phyloP scores from a whole-genome alignment of 2,329 filamentous ascomycete genomes.

The Colletotrichum lentis region DNA sequence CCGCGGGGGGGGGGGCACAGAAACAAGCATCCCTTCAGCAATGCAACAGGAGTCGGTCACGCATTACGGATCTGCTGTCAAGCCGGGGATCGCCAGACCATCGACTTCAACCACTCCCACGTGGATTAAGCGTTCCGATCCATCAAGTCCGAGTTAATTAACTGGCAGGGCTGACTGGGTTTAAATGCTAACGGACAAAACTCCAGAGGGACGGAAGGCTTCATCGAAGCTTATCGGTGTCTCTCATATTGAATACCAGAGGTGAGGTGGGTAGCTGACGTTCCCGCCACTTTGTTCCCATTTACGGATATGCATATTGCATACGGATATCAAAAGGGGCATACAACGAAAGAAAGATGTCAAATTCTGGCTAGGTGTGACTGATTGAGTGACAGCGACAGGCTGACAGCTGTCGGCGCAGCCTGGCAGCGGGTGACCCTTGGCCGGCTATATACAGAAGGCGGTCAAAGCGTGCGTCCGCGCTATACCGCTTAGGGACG shows the following conservation, averaged over 20 bases:
- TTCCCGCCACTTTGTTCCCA: too few relatives aligned
- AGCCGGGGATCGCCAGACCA: slow-evolving; percentile 13
- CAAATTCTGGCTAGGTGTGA: too few relatives aligned
- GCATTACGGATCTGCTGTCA: slow-evolving; percentile 15
- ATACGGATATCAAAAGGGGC: too few relatives aligned
- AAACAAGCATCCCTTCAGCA: background rate
- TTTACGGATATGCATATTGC: too few relatives aligned
- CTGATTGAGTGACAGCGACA: background rate
- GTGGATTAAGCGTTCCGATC: background rate
- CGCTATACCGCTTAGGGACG: slow-evolving; percentile 21
- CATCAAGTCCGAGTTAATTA: too few relatives aligned
- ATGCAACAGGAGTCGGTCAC: slow-evolving; percentile 1
- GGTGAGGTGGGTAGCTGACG: too few relatives aligned
- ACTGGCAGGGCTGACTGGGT: too few relatives aligned
- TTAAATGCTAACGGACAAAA: too few relatives aligned
- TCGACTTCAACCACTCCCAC: background rate
- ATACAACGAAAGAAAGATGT: background rate
- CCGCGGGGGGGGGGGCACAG: background rate
- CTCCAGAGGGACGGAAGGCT: too few relatives aligned
- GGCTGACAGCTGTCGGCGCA: slow-evolving; percentile 2
- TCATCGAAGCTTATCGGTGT: too few relatives aligned
- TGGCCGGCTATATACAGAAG: background rate
- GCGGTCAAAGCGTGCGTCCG: background rate
- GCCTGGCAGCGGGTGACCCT: background rate
- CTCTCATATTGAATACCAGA: too few relatives aligned